These are phyloP conservation scores for Umbelopsis sp. DNA, from an alignment of 192 early-diverging fungal genomes.

Conservation along the genomic window DNA sequence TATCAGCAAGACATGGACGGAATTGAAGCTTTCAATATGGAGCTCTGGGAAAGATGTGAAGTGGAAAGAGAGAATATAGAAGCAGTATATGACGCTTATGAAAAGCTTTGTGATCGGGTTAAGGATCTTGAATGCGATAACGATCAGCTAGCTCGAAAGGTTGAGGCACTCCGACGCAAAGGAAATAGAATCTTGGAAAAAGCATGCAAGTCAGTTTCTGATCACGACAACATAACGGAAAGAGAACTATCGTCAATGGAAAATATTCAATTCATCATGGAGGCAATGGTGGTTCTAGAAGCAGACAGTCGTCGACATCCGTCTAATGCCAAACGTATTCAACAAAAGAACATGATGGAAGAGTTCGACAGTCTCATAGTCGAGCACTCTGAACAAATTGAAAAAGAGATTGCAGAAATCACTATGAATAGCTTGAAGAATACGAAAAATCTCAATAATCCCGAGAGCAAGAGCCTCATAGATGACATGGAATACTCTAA, in stretches of 20 bases:
- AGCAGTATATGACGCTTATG: slow-evolving; percentile 37
- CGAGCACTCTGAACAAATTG: neutral
- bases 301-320: slow-evolving; percentile 4
- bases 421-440: neutral
- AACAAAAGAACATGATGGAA: neutral
- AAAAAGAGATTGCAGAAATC: slow-evolving; percentile 2
- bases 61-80: slow-evolving; percentile 42
- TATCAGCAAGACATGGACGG: slow-evolving; percentile 36
- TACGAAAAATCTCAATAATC: neutral
- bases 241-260: neutral
- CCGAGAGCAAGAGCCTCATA: neutral
- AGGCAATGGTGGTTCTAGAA: neutral
- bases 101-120: slow-evolving; percentile 36
- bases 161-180: neutral
- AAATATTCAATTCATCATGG: slow-evolving; percentile 9
- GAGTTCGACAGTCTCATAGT: neutral
- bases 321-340: neutral
- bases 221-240: neutral
- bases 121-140: slow-evolving; percentile 45
- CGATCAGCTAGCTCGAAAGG: slow-evolving; percentile 14
- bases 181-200: neutral
- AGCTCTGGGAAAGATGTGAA: slow-evolving; percentile 36
- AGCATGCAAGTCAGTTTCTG: neutral
- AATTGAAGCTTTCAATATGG: slow-evolving; percentile 38
- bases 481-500: neutral